Evolutionary conservation across 441 rosid species (phyloP).

Genomic region (Capsella rubella): DNA sequence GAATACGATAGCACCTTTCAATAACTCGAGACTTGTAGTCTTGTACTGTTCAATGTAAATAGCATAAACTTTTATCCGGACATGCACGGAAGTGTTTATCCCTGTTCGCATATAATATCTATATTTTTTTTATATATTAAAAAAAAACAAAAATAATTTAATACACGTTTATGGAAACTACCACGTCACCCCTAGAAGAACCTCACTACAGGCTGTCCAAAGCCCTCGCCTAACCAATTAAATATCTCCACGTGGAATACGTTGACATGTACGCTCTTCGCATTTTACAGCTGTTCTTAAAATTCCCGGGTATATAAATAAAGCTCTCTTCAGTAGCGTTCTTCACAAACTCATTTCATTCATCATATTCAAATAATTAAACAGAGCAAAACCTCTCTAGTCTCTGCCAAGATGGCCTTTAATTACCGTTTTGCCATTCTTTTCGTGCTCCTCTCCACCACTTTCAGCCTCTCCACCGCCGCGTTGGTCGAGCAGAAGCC

Average conservation of each 20-base stretch:
- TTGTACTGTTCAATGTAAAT: slow-evolving; percentile 29
- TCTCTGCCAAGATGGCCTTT: slow-evolving; percentile 48
- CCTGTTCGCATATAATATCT: slow-evolving; percentile 12
- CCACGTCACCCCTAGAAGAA: slow-evolving; percentile 42
- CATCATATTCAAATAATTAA: background rate
- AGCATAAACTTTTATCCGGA: slow-evolving; percentile 41
- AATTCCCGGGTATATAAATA: slow-evolving; percentile 32
- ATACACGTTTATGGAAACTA: slow-evolving; percentile 26
- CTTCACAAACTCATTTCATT: slow-evolving; percentile 18
- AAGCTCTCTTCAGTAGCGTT: background rate
- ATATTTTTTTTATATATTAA: too few relatives aligned
- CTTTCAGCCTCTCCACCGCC: slow-evolving; percentile 37
- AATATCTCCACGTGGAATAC: slow-evolving; percentile 27
- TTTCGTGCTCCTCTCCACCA: slow-evolving; percentile 23
- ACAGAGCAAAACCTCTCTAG: slow-evolving; percentile 13
- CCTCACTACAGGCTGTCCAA: slow-evolving; percentile 41
- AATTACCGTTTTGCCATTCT: slow-evolving; percentile 49
- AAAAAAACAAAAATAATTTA: slow-evolving; percentile 1
- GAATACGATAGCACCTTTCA: slow-evolving; percentile 1
- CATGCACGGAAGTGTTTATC: slow-evolving; percentile 43
- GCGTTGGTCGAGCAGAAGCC: slow-evolving; percentile 59
- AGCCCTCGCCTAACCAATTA: slow-evolving; percentile 27
- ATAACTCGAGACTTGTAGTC: slow-evolving; percentile 22
- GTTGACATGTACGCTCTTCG: slow-evolving; percentile 15
- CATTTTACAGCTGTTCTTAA: slow-evolving; percentile 39